Base-by-base conservation (phyloP, 2,329 filamentous ascomycete species). In the Colletotrichum trifolii region DNA sequence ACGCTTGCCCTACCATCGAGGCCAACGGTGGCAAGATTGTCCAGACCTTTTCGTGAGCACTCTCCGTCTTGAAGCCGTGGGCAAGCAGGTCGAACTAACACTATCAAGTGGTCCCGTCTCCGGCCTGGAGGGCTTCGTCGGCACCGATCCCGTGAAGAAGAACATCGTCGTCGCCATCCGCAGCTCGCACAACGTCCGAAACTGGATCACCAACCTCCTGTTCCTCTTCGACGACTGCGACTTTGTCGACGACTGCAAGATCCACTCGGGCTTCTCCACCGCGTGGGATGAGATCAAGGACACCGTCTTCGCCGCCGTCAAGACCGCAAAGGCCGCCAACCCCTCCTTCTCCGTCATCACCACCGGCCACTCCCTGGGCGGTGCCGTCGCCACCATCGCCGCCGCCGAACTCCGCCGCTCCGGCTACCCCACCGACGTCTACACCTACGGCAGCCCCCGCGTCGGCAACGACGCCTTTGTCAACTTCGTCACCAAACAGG, bases 301-400 rank as follows among this genome's bases (percentile, higher is more conserved):
- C 2, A 69, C 71, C 5, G 81, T 85, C 13, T 68, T 84, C 7
- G 68, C 71, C 2, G 81, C 80, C 57, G 72, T 91, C 25, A 68
- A 75, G 17, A 64, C 73, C 1, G 85, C 86, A 3, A 73, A 72
- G 45, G 71, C 72, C 1, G 73, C 79, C 35, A 76, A 87, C 76
- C 86, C 88, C 1, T 67, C 65, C 52, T 90, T 84, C 78, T 74
- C 74, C 49, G 72, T 91, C 72, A 73, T 89, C 15, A 75, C 83
- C n/a, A 88, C 88, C 0, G 91, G 90, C 40, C 90, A 92, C 79
- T 90, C 87, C 9, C 85, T 93, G 4, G 90, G 90, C 52, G 90
- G 81, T 34, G 89, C 89, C 7, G 79, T 92, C 2, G 87, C 85
- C 43, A 87, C 84, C 7, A 73, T 93, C 5, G 89, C 82, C 0